phyloP scores from a whole-genome alignment of 805 yeast species.

The Candida cerambycidarum region DNA sequence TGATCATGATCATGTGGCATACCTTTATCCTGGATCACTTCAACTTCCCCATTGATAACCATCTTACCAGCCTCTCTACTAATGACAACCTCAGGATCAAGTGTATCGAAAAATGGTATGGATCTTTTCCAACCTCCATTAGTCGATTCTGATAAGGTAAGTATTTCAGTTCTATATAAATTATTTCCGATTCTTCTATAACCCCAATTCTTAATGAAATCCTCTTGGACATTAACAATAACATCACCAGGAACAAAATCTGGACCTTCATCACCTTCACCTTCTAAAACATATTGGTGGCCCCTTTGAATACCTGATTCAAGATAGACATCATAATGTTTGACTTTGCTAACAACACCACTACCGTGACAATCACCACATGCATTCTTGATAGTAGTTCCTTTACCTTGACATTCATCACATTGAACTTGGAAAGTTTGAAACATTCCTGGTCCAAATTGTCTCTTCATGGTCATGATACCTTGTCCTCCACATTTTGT shows the following conservation, averaged over 20 bases:
- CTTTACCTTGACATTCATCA: slow-evolving; percentile 78
- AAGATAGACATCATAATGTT: slow-evolving; percentile 61
- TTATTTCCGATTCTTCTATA: slow-evolving; percentile 76
- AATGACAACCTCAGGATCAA: slow-evolving; percentile 45
- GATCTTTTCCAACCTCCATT: slow-evolving; percentile 78
- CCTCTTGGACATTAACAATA: slow-evolving; percentile 59
- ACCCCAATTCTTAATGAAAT: slow-evolving; percentile 63
- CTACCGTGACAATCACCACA: slow-evolving; percentile 74
- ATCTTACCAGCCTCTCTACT: slow-evolving; percentile 51
- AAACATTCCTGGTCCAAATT: slow-evolving; percentile 86
- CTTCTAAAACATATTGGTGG: slow-evolving; percentile 56
- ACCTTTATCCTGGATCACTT: slow-evolving; percentile 71
- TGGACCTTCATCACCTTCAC: slow-evolving; percentile 84
- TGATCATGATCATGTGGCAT: slow-evolving; percentile 63
- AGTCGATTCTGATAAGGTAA: slow-evolving; percentile 70
- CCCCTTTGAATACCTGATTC: slow-evolving; percentile 71
- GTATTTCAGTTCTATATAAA: slow-evolving; percentile 77
- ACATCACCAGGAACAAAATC: slow-evolving; percentile 83
- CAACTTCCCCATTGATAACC: slow-evolving; percentile 69
- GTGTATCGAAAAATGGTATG: slow-evolving; percentile 65
- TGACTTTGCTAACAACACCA: slow-evolving; percentile 55
- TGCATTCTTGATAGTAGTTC: slow-evolving; percentile 59
- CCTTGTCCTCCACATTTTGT: slow-evolving; percentile 76
- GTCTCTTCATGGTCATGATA: slow-evolving; percentile 58
- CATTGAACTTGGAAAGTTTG: slow-evolving; percentile 82